A percentile compares a stretch with the other conserved stretches of the same genome.
Conservation (phyloP, 495 filamentous ascomycete species). For the Pyronema domesticum region DNA sequence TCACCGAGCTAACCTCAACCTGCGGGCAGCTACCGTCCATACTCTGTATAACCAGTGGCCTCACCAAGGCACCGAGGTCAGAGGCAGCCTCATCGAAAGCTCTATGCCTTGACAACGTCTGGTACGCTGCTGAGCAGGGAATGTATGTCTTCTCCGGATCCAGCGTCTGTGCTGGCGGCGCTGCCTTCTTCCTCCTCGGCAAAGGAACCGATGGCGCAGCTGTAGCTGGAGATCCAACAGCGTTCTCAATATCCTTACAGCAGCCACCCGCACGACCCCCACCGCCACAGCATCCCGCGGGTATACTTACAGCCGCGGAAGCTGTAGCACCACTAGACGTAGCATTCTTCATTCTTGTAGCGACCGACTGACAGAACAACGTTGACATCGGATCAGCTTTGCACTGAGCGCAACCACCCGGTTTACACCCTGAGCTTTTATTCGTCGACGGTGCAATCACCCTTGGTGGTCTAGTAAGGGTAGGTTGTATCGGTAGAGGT, state of each 20-base stretch:
- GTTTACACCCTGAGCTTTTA: conserved; percentile 29
- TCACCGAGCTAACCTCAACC: conserved; percentile 72
- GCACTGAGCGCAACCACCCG: conserved; percentile 68
- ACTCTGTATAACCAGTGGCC: conserved; percentile 43
- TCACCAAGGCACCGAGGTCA: conserved; percentile 57
- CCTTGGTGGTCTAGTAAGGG: neutral
- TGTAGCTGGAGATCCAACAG: conserved; percentile 13
- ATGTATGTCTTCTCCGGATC: conserved; percentile 28
- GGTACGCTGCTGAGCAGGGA: conserved; percentile 65
- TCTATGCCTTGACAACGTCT: conserved; percentile 60
- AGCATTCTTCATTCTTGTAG: conserved; percentile 28
- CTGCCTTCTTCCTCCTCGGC: conserved; percentile 4
- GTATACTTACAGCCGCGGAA: conserved; percentile 10
- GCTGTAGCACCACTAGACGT: neutral
- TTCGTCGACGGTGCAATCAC: neutral
- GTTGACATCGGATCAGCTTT: conserved; percentile 58
- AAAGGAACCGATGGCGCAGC: neutral
- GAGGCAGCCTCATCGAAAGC: conserved; percentile 60
- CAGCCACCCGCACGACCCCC: conserved; percentile 33
- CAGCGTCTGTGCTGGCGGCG: neutral
- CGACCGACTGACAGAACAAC: conserved; percentile 71
- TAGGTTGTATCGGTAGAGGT: conserved; percentile 10
- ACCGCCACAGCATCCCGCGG: conserved; percentile 35
- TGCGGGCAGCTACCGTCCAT: conserved; percentile 37
- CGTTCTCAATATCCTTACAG: conserved; percentile 20